Evolutionary conservation across 495 filamentous ascomycete genomes (phyloP).

Genomic region (Podospora bellae-mahoneyi): DNA sequence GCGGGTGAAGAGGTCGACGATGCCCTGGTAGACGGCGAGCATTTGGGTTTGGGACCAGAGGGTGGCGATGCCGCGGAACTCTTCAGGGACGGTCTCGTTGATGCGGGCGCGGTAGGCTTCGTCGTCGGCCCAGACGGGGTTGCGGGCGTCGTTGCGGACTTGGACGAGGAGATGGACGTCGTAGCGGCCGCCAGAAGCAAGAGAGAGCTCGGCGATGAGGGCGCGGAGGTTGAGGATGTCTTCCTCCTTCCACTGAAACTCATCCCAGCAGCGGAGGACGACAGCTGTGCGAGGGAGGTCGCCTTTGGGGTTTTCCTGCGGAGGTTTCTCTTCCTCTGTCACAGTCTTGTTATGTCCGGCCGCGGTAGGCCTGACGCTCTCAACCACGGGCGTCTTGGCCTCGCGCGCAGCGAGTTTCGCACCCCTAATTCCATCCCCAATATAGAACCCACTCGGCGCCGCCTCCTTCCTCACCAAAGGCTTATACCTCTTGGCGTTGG

Average conservation of each 20-base stretch:
- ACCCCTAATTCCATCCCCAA: slow-evolving; percentile 28
- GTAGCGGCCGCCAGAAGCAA: slow-evolving; percentile 77
- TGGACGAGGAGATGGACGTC: slow-evolving; percentile 78
- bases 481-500: slow-evolving; percentile 70
- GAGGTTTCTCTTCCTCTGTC: slow-evolving; percentile 27
- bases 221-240: slow-evolving; percentile 69
- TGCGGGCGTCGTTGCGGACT: slow-evolving; percentile 60
- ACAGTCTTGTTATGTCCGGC: slow-evolving; percentile 35
- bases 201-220: slow-evolving; percentile 69
- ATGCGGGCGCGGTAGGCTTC: slow-evolving; percentile 57
- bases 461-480: slow-evolving; percentile 32
- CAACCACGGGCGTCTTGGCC: slow-evolving; percentile 2
- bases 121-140: slow-evolving; percentile 62
- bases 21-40: slow-evolving; percentile 76
- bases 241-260: slow-evolving; percentile 63
- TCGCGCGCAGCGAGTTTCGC: slow-evolving; percentile 8
- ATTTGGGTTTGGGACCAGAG: slow-evolving; percentile 94
- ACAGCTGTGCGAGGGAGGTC: slow-evolving; percentile 61
- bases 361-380: slow-evolving; percentile 40
- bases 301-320: slow-evolving; percentile 25
- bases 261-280: slow-evolving; percentile 71
- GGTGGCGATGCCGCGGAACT: slow-evolving; percentile 83
- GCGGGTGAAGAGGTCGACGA: slow-evolving; percentile 68
- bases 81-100: slow-evolving; percentile 67
- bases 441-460: slow-evolving; percentile 44